Evolutionary conservation across 2,329 filamentous ascomycete species (phyloP).

Genomic region (Aspergillus clavatus): DNA sequence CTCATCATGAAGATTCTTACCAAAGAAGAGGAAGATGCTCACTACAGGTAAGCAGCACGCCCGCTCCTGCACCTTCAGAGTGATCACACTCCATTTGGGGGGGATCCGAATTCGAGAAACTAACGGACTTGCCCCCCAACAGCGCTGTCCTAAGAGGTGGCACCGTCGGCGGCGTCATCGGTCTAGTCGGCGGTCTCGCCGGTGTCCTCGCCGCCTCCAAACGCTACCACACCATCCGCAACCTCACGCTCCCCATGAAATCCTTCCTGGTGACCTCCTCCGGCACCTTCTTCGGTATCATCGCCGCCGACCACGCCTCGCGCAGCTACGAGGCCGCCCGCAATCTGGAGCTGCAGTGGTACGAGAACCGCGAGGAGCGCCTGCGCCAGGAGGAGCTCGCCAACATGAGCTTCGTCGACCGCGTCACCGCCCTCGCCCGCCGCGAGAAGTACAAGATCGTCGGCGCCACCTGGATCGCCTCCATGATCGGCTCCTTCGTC

Average conservation of each 20-base stretch:
- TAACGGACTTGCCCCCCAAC: slow-evolving; percentile 13
- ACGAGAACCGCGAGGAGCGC: slow-evolving; percentile 57
- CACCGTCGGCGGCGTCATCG: slow-evolving; percentile 63
- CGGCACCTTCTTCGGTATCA: slow-evolving; percentile 81
- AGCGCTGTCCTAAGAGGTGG: slow-evolving; percentile 75
- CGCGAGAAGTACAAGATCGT: slow-evolving; percentile 85
- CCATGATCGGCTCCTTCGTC: slow-evolving; percentile 69
- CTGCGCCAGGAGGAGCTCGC: slow-evolving; percentile 51
- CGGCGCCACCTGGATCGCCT: slow-evolving; percentile 72
- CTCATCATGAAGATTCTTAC: slow-evolving; percentile 86
- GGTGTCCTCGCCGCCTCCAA: slow-evolving; percentile 64
- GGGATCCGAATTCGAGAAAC: too few relatives aligned
- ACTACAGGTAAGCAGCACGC: slow-evolving; percentile 60
- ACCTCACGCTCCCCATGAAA: slow-evolving; percentile 82
- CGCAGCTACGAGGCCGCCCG: slow-evolving; percentile 65
- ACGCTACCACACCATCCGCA: slow-evolving; percentile 72
- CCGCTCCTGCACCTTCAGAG: too few relatives aligned
- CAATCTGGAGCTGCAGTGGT: slow-evolving; percentile 64
- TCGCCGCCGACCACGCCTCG: slow-evolving; percentile 72
- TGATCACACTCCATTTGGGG: too few relatives aligned
- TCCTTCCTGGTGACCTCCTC: slow-evolving; percentile 81
- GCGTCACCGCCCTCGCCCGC: slow-evolving; percentile 66
- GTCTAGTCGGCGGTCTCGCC: slow-evolving; percentile 61
- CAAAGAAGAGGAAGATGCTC: slow-evolving; percentile 82
- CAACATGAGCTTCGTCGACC: slow-evolving; percentile 55